Evolutionary conservation across 2,329 filamentous ascomycete species (phyloP), one percentile per base, ranked within the genome.

Genomic region (Helicocarpus griseus): DNA sequence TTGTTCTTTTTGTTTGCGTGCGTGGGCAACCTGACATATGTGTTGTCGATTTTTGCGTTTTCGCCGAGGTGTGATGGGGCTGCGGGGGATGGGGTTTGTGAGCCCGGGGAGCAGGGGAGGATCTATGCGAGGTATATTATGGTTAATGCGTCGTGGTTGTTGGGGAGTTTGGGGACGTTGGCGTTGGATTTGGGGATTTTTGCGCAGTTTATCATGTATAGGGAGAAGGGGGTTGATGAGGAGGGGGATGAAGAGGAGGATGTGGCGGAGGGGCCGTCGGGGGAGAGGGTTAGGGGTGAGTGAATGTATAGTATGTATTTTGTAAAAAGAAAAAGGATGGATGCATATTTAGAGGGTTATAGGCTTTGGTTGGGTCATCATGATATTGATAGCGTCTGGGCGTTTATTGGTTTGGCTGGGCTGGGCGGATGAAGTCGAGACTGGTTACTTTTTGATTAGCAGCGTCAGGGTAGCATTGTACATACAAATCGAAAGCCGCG

Each of bases 1-100:
- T 78, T 97, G 9, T 98, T 97, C 71, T 97, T 97, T 73, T 75
- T 97, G 21, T 97, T 98, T 66, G 93, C 93, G 4, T 97, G 91
- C 65, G 81, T 97, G 5, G 93, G 93, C 2, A 98, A 98, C 66
- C 69, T 95, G 57, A 96, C 90, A 0, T 97, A 94, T 63, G 90
- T 96, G 17, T 73, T 95, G 35, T 90, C 85, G 35, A 97, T 98
- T 59, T 78, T 97, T 57, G 90, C 89, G 1, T 97, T 89, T 63
- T 87, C 90, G 53, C 88, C 90, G 0, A 73, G 78, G 28, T 95
- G 88, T 58, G 52, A 24, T 59, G 70, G 58, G 53, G 52, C 22
- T 59, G 70, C 58, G 53, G 62, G 47, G 19, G 19, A 39, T 11
- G 60, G 55, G 22, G 62, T 66, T 13, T 95, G 90, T 70, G 67